Evolutionary conservation across 2,329 filamentous ascomycete species (phyloP), one percentile per base, ranked within the genome.

Genomic region (Botrytis aclada): DNA sequence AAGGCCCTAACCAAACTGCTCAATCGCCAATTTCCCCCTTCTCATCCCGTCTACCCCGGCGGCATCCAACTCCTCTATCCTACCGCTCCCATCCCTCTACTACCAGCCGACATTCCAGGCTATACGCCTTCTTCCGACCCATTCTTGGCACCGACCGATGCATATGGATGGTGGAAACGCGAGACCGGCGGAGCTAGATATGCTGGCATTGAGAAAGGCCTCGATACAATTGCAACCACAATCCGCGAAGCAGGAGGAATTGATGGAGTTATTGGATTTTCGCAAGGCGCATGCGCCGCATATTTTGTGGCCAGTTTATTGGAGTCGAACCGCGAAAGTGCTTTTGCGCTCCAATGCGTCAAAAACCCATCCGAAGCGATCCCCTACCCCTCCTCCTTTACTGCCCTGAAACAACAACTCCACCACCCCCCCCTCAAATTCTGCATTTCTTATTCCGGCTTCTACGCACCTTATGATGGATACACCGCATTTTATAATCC

Each of bases 101-200:
- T 83, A 43, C 85, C 89, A 8, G 82, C 84, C 69, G 91, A 95
- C 77, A 91, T 94, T 74, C 93, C 92, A 0, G 91, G 91, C 70
- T 94, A 89, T 82, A 82, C 86, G 3, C 34, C 74, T 9, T 61
- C 62, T 3, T 60, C 84, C 61, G 82, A 84, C 2, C 83, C 83
- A 18, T 79, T 74, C 34, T 80, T 79, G 0, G 83, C 83, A 4
- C 82, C 83, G 7, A 83, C 85, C 60, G 85, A 88, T 34, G 87
- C 89, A 5, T 97, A 90, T 86, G 93, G 89, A 20, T 98, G 95
- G 95, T 98, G 93, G 87, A 88, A 88, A 70, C 88, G 87, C 47
- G 87, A 93, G 77, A 90, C 91, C 58, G 87, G 88, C 18, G 86
- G 87, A 1, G 86, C 85, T 1, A 82, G 87, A 37, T 98, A 97